A percentile compares a stretch with the other conserved stretches of the same genome.
Conservation (phyloP, 1,139 yeast genomes). For the Yamadazyma taylorii region DNA sequence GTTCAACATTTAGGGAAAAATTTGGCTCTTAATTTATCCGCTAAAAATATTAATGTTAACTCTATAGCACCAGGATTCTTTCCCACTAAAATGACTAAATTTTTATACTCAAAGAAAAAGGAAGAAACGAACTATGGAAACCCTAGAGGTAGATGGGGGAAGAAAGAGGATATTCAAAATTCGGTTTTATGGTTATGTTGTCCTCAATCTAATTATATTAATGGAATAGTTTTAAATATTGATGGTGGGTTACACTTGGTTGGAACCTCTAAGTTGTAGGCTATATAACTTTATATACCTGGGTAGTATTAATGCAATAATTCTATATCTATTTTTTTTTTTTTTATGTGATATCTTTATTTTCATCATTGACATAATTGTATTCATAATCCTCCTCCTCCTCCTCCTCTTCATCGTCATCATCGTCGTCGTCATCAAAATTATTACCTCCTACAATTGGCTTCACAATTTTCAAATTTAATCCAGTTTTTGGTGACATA, state of each 20-base stretch:
- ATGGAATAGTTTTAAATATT: slow-evolving; percentile 67
- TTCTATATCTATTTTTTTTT: too few relatives aligned
- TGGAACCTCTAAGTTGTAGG: slow-evolving; percentile 14
- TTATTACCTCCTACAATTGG: slow-evolving; percentile 61
- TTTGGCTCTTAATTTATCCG: slow-evolving; percentile 62
- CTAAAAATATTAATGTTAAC: slow-evolving; percentile 62
- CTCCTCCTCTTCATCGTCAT: slow-evolving; percentile 2
- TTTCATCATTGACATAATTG: neutral
- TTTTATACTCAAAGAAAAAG: slow-evolving; percentile 55
- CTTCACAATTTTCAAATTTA: slow-evolving; percentile 60
- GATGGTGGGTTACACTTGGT: slow-evolving; percentile 59
- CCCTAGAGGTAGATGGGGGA: slow-evolving; percentile 67
- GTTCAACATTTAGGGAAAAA: slow-evolving; percentile 66
- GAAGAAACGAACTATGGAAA: slow-evolving; percentile 47
- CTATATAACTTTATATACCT: neutral
- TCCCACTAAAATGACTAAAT: slow-evolving; percentile 75
- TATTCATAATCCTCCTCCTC: too few relatives aligned
- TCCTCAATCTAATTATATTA: slow-evolving; percentile 58
- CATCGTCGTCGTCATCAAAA: slow-evolving; percentile 11
- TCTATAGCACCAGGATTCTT: slow-evolving; percentile 76
- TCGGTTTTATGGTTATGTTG: slow-evolving; percentile 59
- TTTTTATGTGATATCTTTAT: neutral
- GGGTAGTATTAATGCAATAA: too few relatives aligned
- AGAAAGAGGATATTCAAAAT: slow-evolving; percentile 57
- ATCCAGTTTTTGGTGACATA: slow-evolving; percentile 39